These are phyloP conservation scores for Carex littledalei DNA, from an alignment of 176 grass and related monocot species.

Conservation along the genomic window DNA sequence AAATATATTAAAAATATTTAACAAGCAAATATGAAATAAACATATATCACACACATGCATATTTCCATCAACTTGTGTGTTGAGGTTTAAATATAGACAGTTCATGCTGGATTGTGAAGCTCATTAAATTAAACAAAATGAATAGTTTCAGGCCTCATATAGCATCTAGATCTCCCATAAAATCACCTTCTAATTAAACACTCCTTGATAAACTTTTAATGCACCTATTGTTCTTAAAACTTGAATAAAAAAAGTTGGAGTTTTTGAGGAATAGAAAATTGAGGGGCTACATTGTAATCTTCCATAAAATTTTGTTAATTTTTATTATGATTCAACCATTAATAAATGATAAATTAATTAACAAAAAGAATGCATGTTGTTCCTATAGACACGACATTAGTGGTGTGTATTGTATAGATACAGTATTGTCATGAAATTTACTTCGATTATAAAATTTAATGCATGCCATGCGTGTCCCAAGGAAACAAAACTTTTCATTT, in stretches of 20 bases:
- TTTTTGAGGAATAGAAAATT: too few species aligned
- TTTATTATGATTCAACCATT: neutral
- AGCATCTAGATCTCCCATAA: too few species aligned
- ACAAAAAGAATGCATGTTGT: neutral
- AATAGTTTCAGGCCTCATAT: neutral
- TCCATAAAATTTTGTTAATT: neutral
- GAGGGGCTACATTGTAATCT: too few species aligned
- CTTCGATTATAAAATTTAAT: neutral
- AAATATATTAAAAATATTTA: neutral
- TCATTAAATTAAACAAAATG: neutral
- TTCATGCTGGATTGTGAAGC: neutral
- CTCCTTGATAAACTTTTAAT: too few species aligned
- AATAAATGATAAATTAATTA: neutral
- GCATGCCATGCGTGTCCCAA: constrained; percentile 8
- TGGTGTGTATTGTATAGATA: neutral
- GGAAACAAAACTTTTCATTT: neutral
- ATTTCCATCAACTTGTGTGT: neutral
- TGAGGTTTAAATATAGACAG: neutral
- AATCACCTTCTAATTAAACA: too few species aligned
- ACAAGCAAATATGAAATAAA: neutral
- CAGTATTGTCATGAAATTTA: neutral
- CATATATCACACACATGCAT: neutral
- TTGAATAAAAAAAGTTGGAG: too few species aligned
- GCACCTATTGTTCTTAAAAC: too few species aligned
- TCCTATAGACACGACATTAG: neutral